Base-by-base conservation (phyloP, 768 basidiomycete species). In the Porphyrellus cyaneotinctus region DNA sequence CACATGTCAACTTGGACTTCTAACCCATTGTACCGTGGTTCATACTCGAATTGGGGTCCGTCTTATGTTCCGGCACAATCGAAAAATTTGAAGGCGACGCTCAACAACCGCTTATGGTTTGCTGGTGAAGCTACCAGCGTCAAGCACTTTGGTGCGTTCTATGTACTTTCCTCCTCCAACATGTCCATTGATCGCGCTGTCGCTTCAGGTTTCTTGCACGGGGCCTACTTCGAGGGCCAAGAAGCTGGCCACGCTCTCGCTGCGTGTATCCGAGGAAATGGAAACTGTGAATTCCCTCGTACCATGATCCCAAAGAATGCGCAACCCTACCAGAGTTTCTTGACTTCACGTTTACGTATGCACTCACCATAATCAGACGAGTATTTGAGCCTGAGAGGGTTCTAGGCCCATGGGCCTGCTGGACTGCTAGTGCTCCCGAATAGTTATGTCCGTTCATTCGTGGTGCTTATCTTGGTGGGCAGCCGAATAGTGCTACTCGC, bases 11-110 rank as follows among this genome's bases (percentile, higher is more conserved):
- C 75, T 3, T 87, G 86, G 87, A 57, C 72, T 43, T 64, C 66
- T 13, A 74, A 86, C 59, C 75, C 78, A 2, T 67, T 78, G 31
- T 70, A 51, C 53, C 58, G 63, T 1, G 68, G 67, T 4, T 80
- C 83, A 4, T 88, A 83, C 58, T 81, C 81, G 23, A 88, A 85
- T 54, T 87, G 84, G 84, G 85, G 84, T 0, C 74, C 86, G 0
- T 74, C 81, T 4, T 85, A 84, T 58, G 65, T 79, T 15, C 74
- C 72, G 17, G 70, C 64, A 12, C 81, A 84, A 47, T 73, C 80
- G 17, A 67, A 76, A 22, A 83, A 85, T 58, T 59, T 85, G 39
- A 74, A 78, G 51, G 79, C 81, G 6, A 81, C 79, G 18, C 70
- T 85, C 17, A 69, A 69, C 6, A 56, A 66, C 31, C 70, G 74